These are phyloP conservation scores for Colletotrichum plurivorum DNA, from an alignment of 2,329 filamentous ascomycete species.

Conservation along the genomic window DNA sequence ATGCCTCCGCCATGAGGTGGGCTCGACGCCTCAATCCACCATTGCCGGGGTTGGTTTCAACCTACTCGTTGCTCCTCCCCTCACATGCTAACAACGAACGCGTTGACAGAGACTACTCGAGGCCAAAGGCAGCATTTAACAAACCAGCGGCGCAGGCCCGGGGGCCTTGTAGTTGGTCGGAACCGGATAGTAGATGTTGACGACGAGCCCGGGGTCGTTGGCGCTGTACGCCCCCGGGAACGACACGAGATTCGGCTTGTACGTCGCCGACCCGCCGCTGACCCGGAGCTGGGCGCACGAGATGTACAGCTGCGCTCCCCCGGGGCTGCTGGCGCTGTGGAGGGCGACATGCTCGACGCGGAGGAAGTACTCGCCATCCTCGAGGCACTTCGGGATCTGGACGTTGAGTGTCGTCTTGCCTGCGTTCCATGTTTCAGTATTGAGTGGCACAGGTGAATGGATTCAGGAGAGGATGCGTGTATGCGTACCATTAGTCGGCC, in stretches of 20 bases:
- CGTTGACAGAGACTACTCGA: too few relatives aligned
- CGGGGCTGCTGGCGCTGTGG: constrained; percentile 55
- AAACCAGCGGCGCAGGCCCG: constrained; percentile 39
- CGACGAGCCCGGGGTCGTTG: constrained; percentile 57
- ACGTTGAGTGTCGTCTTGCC: constrained; percentile 54
- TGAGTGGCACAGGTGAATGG: neutral
- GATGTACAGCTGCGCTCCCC: constrained; percentile 63
- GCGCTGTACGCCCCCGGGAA: constrained; percentile 59
- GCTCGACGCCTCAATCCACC: too few relatives aligned
- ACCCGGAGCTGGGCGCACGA: constrained; percentile 58
- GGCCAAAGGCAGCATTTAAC: constrained; percentile 18
- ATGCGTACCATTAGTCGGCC: constrained; percentile 54
- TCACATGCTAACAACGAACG: too few relatives aligned
- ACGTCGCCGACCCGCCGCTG: constrained; percentile 57
- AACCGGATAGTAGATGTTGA: constrained; percentile 60
- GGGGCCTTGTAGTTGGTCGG: constrained; percentile 53
- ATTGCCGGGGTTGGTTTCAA: too few relatives aligned
- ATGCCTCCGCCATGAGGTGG: too few relatives aligned
- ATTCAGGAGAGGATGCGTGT: neutral
- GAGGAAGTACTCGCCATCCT: constrained; percentile 63
- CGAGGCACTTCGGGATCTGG: constrained; percentile 59
- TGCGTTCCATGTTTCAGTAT: neutral
- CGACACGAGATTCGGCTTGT: constrained; percentile 53
- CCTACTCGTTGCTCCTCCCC: too few relatives aligned
- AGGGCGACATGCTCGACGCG: constrained; percentile 64